Evolutionary conservation across 164 flowering plant species (phyloP).

Genomic region (Aristolochia californica): DNA sequence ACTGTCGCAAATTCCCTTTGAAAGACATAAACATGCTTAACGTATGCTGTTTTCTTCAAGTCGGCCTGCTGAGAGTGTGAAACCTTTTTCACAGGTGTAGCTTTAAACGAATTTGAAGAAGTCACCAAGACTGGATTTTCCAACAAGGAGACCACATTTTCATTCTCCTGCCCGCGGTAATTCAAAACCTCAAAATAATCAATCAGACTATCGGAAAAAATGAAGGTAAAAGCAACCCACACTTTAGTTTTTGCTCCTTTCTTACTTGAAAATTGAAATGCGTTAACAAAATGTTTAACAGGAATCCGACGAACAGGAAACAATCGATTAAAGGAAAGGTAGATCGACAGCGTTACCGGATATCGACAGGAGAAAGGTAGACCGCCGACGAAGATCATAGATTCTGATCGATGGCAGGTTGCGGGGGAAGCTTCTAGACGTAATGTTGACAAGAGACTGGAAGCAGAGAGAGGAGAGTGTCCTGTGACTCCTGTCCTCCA

Average conservation of each 20-base stretch:
- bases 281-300: too few relatives aligned
- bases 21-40: slow-evolving; percentile 65
- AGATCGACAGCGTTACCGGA: neutral
- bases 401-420: too few relatives aligned
- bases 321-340: neutral
- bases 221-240: neutral
- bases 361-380: neutral
- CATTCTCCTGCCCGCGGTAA: too few relatives aligned
- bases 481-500: too few relatives aligned
- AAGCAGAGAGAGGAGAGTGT: too few relatives aligned
- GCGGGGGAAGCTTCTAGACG: too few relatives aligned
- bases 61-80: slow-evolving; percentile 21
- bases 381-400: neutral
- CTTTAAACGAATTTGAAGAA: slow-evolving; percentile 39
- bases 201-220: too few relatives aligned
- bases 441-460: too few relatives aligned
- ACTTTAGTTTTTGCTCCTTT: too few relatives aligned
- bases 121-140: slow-evolving; percentile 45
- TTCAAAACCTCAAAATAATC: too few relatives aligned
- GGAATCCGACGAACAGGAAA: neutral
- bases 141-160: slow-evolving; percentile 19
- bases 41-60: slow-evolving; percentile 9
- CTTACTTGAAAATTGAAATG: too few relatives aligned
- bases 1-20: slow-evolving; percentile 97
- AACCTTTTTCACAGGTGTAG: slow-evolving; percentile 55